Conservation (phyloP, 202 grass and related monocot species). For the Alloteropsis angusta region DNA sequence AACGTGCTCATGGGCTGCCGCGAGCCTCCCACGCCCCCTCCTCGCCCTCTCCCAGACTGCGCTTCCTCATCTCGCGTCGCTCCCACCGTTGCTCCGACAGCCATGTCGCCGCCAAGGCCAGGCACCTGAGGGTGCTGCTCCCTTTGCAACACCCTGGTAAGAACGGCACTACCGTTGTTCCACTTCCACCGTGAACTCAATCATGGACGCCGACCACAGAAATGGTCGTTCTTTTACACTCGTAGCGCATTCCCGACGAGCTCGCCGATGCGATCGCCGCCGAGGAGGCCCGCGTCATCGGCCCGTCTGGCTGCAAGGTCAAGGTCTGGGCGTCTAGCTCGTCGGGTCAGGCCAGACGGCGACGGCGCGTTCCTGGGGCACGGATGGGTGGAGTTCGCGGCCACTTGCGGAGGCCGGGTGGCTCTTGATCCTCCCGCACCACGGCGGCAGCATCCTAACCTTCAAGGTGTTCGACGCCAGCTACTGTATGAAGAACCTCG, state of each 20-base stretch:
- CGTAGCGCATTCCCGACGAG: neutral
- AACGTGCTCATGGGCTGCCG: constrained; percentile 77
- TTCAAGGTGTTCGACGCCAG: neutral
- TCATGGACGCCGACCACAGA: neutral
- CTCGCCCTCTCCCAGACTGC: no score
- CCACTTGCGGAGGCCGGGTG: neutral
- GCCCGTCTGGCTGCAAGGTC: neutral
- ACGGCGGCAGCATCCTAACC: neutral
- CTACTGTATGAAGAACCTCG: neutral
- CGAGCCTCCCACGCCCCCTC: no score
- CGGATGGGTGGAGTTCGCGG: neutral
- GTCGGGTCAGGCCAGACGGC: neutral
- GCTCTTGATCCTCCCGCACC: neutral
- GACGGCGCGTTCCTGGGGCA: neutral
- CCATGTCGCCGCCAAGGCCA: neutral
- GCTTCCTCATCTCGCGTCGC: no score
- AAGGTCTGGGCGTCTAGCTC: neutral
- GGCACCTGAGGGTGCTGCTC: neutral
- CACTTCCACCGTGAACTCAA: neutral
- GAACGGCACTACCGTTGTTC: no score
- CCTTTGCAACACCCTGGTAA: neutral
- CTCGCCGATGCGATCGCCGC: no score
- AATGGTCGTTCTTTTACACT: neutral
- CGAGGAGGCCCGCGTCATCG: neutral
- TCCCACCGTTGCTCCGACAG: no score